Evolutionary conservation across 257 asterid species (phyloP).

Genomic region (Capsicum chinense): DNA sequence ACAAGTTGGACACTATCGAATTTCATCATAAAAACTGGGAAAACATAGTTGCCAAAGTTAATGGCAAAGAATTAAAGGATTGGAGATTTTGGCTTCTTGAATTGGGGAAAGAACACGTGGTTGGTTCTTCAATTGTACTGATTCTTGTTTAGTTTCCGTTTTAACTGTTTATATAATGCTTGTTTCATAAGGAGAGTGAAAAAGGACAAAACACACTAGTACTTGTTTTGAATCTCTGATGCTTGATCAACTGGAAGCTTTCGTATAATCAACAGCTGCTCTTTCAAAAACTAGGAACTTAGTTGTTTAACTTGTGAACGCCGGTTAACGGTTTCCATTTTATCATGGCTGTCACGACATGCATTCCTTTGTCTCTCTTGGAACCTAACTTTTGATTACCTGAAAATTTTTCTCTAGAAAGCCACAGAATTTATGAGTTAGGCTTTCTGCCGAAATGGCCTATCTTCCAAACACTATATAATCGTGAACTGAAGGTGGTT

Average conservation of each 20-base stretch:
- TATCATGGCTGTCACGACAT: not conserved
- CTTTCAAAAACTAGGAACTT: not conserved
- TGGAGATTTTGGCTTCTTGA: conserved; percentile 87
- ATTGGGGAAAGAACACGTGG: conserved; percentile 59
- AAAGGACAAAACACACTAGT: not conserved
- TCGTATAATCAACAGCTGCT: not conserved
- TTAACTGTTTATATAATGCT: not conserved
- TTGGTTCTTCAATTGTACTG: conserved; percentile 42
- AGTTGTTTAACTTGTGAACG: not conserved
- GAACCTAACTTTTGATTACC: not conserved
- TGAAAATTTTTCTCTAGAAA: not conserved
- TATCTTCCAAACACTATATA: not conserved
- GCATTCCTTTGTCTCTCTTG: not conserved
- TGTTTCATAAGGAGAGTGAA: not conserved
- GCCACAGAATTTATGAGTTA: not conserved
- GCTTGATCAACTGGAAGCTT: not conserved
- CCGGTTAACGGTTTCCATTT: not conserved
- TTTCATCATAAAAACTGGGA: conserved; percentile 78
- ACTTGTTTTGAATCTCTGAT: not conserved
- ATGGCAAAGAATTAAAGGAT: conserved; percentile 67
- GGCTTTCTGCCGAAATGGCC: not conserved
- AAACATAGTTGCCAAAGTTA: conserved; percentile 62
- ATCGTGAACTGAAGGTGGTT: not conserved
- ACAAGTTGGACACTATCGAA: conserved; percentile 70
- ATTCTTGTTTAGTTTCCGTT: not conserved